Evolutionary conservation across 2,329 filamentous ascomycete genomes (phyloP).

Genomic region (Teratosphaeria epicoccoides): DNA sequence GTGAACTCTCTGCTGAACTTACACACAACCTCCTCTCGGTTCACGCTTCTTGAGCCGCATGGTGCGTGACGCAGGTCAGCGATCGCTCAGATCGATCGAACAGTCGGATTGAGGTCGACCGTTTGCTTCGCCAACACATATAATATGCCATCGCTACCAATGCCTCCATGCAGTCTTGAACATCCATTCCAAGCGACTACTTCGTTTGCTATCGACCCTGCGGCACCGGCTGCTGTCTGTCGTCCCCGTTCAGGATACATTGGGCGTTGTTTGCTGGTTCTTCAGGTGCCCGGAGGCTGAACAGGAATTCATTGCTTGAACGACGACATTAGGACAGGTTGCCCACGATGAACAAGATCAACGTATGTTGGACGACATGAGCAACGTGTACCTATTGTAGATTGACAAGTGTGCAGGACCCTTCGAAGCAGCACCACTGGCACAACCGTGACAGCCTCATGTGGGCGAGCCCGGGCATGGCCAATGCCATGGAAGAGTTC

Average conservation of each 20-base stretch:
- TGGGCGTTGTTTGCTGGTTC: not conserved
- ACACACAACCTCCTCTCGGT: not conserved
- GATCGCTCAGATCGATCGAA: not conserved
- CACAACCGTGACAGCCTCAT: not conserved
- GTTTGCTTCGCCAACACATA: not conserved
- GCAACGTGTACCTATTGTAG: no score
- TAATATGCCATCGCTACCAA: not conserved
- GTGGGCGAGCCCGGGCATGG: not conserved
- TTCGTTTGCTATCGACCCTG: not conserved
- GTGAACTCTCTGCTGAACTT: not conserved
- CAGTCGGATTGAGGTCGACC: not conserved
- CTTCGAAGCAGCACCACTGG: not conserved
- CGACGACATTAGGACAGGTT: not conserved
- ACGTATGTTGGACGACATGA: not conserved
- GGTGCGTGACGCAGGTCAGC: not conserved
- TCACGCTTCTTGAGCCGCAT: not conserved
- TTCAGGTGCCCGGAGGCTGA: not conserved
- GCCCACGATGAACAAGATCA: not conserved
- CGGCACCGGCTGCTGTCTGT: not conserved
- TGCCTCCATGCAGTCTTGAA: not conserved
- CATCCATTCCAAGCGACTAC: not conserved
- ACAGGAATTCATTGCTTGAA: not conserved
- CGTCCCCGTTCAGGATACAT: not conserved
- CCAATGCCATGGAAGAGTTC: not conserved
- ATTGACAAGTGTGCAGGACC: not conserved